phyloP scores from a whole-genome alignment of 2,329 filamentous ascomycete genomes.

The Cryphonectria nitschkei region DNA sequence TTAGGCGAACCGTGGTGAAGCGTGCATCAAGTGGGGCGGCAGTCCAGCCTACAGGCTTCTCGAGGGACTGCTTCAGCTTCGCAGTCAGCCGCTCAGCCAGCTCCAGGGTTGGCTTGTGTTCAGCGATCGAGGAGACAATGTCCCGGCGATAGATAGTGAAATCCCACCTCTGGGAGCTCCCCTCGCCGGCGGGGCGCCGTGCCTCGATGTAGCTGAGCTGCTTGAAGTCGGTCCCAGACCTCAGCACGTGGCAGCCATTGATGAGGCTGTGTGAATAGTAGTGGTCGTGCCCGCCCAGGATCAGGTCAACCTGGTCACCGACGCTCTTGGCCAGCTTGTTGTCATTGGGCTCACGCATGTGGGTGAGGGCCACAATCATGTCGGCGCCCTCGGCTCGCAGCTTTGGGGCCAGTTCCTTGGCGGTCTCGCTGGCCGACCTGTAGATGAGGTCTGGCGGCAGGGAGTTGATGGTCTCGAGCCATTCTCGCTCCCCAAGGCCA shows the following conservation, averaged over 20 bases:
- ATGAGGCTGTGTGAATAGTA: constrained; percentile 79
- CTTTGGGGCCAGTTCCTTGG: constrained; percentile 72
- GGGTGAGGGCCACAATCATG: constrained; percentile 79
- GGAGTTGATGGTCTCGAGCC: constrained; percentile 86
- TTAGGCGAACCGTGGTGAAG: constrained; percentile 78
- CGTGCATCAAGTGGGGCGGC: constrained; percentile 81
- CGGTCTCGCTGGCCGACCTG: constrained; percentile 75
- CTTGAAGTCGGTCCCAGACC: constrained; percentile 90
- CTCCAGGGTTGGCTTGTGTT: constrained; percentile 62
- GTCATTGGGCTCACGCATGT: constrained; percentile 88
- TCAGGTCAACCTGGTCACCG: constrained; percentile 77
- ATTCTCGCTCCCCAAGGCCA: constrained; percentile 84
- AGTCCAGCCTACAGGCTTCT: constrained; percentile 84
- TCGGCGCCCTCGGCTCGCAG: constrained; percentile 79
- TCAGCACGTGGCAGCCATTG: constrained; percentile 81
- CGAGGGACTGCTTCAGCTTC: constrained; percentile 74
- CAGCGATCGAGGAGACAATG: constrained; percentile 67
- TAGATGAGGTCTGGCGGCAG: constrained; percentile 83
- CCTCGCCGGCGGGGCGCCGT: constrained; percentile 54
- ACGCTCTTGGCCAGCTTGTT: constrained; percentile 79
- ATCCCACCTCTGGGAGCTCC: constrained; percentile 65
- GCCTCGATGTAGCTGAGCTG: constrained; percentile 88
- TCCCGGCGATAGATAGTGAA: constrained; percentile 78
- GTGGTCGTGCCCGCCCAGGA: constrained; percentile 89
- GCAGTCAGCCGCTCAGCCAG: constrained; percentile 72